Conservation (phyloP, 805 yeast species). For the Priceomyces carsonii region DNA sequence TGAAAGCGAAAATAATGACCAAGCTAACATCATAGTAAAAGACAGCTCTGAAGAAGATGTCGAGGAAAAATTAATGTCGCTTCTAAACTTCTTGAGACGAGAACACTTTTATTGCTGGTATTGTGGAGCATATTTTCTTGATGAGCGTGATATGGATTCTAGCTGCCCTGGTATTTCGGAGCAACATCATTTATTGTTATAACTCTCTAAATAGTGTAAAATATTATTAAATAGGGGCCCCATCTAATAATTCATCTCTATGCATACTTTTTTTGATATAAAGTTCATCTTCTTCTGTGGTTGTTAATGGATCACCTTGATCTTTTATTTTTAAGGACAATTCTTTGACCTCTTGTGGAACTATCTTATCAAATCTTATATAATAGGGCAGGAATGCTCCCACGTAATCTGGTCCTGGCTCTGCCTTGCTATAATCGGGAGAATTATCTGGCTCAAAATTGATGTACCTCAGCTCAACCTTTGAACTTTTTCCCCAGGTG, state of each 20-base stretch:
- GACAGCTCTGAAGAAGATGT: slow-evolving; percentile 3
- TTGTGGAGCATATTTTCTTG: slow-evolving; percentile 46
- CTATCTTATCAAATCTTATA: slow-evolving; percentile 20
- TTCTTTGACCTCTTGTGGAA: slow-evolving; percentile 9
- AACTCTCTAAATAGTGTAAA: background rate
- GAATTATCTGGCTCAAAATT: slow-evolving; percentile 9
- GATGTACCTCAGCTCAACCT: slow-evolving; percentile 7
- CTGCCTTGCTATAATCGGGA: slow-evolving; percentile 12
- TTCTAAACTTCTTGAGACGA: slow-evolving; percentile 40
- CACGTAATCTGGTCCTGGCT: slow-evolving; percentile 19
- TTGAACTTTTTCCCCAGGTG: slow-evolving; percentile 31
- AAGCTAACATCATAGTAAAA: background rate
- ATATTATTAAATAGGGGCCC: slow-evolving; percentile 1
- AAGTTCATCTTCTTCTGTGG: slow-evolving; percentile 16
- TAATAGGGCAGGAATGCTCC: slow-evolving; percentile 14
- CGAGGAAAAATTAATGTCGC: slow-evolving; percentile 25
- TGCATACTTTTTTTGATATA: slow-evolving; percentile 15
- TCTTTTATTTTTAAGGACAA: slow-evolving; percentile 13
- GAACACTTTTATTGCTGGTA: slow-evolving; percentile 48
- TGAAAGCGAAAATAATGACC: background rate
- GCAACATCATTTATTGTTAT: slow-evolving; percentile 36
- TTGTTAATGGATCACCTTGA: slow-evolving; percentile 16
- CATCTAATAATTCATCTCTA: slow-evolving; percentile 11
- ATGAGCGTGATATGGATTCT: slow-evolving; percentile 35
- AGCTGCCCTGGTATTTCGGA: slow-evolving; percentile 53